Evolutionary conservation across 306 rosid genomes (phyloP).

Genomic region (Ammopiptanthus mongolicus): DNA sequence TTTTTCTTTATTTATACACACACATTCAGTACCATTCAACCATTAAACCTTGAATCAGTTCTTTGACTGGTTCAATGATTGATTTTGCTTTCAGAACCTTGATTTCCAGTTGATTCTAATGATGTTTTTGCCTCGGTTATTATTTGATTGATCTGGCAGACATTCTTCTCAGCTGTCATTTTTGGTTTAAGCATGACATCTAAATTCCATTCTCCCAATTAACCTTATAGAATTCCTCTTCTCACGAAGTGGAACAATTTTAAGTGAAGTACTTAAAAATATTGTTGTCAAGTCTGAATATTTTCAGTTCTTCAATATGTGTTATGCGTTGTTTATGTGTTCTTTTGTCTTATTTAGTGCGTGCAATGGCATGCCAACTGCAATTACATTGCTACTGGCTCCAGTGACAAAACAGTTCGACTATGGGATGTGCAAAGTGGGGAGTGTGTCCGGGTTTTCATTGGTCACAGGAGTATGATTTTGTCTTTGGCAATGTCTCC

Average conservation of each 20-base stretch:
- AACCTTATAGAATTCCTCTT: background rate
- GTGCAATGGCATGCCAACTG: constrained; percentile 99
- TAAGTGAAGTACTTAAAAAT: background rate
- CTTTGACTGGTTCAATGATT: too few relatives aligned
- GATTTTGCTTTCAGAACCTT: too few relatives aligned
- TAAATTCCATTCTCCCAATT: background rate
- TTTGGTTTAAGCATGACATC: background rate
- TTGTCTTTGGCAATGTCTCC: constrained; percentile 91
- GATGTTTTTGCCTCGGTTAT: background rate
- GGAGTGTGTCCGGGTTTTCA: constrained; percentile 89
- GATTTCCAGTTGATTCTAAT: background rate
- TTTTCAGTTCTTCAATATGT: background rate
- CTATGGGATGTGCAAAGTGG: constrained; percentile 97
- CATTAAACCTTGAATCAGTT: too few relatives aligned
- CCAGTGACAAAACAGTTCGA: constrained; percentile 93
- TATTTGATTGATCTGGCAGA: background rate
- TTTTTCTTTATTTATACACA: too few relatives aligned
- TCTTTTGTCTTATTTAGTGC: constrained; percentile 40
- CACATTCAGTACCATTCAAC: too few relatives aligned
- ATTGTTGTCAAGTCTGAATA: background rate
- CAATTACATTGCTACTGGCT: constrained; percentile 96
- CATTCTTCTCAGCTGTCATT: background rate
- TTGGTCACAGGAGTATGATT: constrained; percentile 96
- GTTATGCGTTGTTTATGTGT: background rate
- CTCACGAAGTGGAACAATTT: background rate